Conservation (phyloP, 495 filamentous ascomycete genomes). For the Podospora fimiseda region DNA sequence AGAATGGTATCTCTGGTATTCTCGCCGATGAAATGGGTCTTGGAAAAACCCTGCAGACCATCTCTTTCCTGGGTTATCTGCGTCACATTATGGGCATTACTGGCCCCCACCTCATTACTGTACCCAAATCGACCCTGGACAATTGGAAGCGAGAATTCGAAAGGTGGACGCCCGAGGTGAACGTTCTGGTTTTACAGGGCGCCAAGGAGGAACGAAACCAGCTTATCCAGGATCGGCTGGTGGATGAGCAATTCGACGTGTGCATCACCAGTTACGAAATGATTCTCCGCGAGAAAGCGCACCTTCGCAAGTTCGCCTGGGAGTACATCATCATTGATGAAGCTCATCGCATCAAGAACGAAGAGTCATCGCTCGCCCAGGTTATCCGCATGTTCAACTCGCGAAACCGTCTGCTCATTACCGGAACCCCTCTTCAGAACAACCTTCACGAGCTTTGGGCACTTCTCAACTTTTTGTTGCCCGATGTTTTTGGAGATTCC, state of each 20-base stretch:
- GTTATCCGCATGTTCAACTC: conserved; percentile 97
- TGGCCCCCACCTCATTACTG: conserved; percentile 88
- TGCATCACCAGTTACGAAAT: conserved; percentile 39
- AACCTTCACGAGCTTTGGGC: conserved; percentile 99
- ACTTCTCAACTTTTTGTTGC: conserved; percentile 90
- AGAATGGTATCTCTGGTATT: conserved; percentile 98
- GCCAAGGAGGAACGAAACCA: conserved; percentile 87
- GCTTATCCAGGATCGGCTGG: conserved; percentile 82
- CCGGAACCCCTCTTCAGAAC: conserved; percentile 95
- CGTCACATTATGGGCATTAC: conserved; percentile 79
- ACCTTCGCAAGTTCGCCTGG: conserved; percentile 97
- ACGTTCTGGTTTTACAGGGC: conserved; percentile 90
- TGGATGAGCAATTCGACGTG: conserved; percentile 64
- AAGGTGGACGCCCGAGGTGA: conserved; percentile 91
- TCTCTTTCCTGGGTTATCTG: conserved; percentile 86
- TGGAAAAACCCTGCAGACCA: conserved; percentile 89
- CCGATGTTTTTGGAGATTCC: conserved; percentile 95
- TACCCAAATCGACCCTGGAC: conserved; percentile 96
- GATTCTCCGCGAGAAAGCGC: conserved; percentile 85
- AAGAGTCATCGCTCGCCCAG: conserved; percentile 93
- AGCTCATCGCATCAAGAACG: conserved; percentile 98
- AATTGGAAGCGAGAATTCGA: conserved; percentile 97
- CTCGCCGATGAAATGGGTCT: conserved; percentile 97
- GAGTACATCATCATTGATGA: conserved; percentile 99
- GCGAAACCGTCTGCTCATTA: conserved; percentile 89